Conservation (phyloP, 352 stramenopile species). For the Blastocystis sp. region DNA sequence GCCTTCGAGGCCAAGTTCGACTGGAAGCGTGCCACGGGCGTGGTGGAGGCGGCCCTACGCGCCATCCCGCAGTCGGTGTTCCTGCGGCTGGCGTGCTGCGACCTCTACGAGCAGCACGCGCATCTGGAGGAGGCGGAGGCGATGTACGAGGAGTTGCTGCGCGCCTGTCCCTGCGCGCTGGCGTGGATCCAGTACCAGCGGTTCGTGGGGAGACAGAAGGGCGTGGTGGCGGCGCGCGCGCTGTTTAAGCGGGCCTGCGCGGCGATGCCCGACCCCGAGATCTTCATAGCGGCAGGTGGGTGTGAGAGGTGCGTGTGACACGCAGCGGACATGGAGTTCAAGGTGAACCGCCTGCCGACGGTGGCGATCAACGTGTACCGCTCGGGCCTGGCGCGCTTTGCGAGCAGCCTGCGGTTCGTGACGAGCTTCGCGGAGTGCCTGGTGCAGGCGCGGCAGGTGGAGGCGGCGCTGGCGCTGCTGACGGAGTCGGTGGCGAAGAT, state of each 20-base stretch:
- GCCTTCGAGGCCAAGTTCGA: conserved; percentile 39
- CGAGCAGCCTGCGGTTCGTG: background rate
- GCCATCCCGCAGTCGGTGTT: conserved; percentile 37
- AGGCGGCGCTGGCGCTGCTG: background rate
- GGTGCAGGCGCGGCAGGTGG: background rate
- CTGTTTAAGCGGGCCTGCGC: background rate
- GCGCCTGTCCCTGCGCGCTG: background rate
- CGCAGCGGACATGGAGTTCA: conserved; percentile 9
- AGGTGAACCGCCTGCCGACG: conserved; percentile 6
- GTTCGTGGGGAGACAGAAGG: conserved; percentile 27
- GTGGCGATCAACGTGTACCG: background rate
- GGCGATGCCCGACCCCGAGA: background rate
- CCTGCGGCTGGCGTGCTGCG: conserved; percentile 43
- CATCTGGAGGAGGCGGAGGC: background rate
- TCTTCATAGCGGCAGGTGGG: conserved; percentile 15
- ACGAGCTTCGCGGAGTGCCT: conserved; percentile 32
- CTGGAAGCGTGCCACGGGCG: conserved; percentile 7
- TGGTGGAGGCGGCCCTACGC: background rate
- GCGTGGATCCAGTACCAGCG: conserved; percentile 43
- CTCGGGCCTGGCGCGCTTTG: background rate
- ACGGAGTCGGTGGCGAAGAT: background rate
- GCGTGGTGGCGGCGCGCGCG: background rate
- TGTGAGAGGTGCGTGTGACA: background rate
- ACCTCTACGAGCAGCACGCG: conserved; percentile 44
- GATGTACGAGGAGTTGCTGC: conserved; percentile 4